Evolutionary conservation across 192 early-diverging fungal genomes (phyloP).

Genomic region (Coemansia sp.): DNA sequence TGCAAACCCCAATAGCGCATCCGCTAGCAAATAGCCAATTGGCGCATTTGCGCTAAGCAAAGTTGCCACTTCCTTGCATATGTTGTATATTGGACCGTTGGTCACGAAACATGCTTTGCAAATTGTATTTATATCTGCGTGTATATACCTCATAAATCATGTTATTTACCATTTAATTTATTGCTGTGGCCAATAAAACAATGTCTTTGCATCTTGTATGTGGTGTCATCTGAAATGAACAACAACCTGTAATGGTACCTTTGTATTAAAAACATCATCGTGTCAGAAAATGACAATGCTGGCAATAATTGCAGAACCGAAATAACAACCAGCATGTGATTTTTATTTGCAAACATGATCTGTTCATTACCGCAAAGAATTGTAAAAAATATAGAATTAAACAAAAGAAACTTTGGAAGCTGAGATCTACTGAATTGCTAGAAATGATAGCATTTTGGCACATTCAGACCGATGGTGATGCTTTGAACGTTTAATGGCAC

Average conservation of each 20-base stretch:
- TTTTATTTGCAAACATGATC: neutral
- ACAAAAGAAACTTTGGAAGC: neutral
- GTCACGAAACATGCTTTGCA: neutral
- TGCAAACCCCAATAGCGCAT: neutral
- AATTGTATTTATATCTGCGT: neutral
- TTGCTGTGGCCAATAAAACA: neutral
- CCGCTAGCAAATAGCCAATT: neutral
- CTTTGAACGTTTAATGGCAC: conserved; percentile 13
- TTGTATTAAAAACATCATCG: neutral
- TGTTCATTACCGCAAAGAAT: too few species aligned
- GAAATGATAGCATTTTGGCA: neutral
- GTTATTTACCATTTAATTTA: neutral
- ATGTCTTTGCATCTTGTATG: neutral
- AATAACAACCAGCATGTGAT: neutral
- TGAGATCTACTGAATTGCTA: neutral
- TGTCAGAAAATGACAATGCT: neutral
- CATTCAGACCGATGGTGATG: neutral
- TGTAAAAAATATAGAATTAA: neutral
- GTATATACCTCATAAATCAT: neutral
- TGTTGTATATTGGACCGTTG: conserved; percentile 4
- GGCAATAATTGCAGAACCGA: neutral
- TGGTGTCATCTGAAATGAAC: neutral
- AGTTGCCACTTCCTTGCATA: neutral
- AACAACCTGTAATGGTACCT: neutral
- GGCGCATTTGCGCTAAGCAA: neutral